A percentile compares a stretch with the other conserved stretches of the same genome.
Conservation (phyloP, 495 filamentous ascomycete genomes). For the Diplogelasinospora grovesii region DNA sequence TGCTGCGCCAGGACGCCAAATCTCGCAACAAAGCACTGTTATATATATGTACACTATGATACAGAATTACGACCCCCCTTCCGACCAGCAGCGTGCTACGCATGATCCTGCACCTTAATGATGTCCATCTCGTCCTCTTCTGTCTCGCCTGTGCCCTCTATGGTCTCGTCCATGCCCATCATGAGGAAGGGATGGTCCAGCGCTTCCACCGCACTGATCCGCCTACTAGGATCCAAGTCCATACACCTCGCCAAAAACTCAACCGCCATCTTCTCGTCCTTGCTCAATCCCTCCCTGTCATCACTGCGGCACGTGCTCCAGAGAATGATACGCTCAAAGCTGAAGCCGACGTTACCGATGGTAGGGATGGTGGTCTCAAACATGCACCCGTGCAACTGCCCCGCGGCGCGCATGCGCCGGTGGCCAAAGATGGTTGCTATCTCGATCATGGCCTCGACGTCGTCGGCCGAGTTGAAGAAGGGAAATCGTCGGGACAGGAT, state of each 20-base stretch:
- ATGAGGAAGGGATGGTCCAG: slow-evolving; percentile 69
- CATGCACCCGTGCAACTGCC: slow-evolving; percentile 71
- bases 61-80: too few species aligned
- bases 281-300: slow-evolving; percentile 38
- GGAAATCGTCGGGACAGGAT: slow-evolving; percentile 86
- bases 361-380: slow-evolving; percentile 90
- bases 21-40: too few species aligned
- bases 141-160: slow-evolving; percentile 1
- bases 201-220: slow-evolving; percentile 69
- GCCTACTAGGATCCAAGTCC: slow-evolving; percentile 60
- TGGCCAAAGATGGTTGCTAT: slow-evolving; percentile 93
- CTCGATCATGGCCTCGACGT: slow-evolving; percentile 94
- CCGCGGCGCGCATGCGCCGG: slow-evolving; percentile 71
- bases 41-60: too few species aligned
- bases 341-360: slow-evolving; percentile 75
- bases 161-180: slow-evolving; percentile 22
- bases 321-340: slow-evolving; percentile 84
- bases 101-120: too few species aligned
- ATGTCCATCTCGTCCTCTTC: slow-evolving; percentile 45
- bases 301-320: slow-evolving; percentile 71
- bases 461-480: slow-evolving; percentile 96
- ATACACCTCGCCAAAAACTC: slow-evolving; percentile 62
- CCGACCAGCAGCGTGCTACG: too few species aligned
- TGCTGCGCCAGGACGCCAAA: too few species aligned
- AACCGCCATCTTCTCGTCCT: slow-evolving; percentile 58